Evolutionary conservation across 345 rosid genomes (phyloP), one percentile per base, ranked within the genome.

Genomic region (Draba incana): DNA sequence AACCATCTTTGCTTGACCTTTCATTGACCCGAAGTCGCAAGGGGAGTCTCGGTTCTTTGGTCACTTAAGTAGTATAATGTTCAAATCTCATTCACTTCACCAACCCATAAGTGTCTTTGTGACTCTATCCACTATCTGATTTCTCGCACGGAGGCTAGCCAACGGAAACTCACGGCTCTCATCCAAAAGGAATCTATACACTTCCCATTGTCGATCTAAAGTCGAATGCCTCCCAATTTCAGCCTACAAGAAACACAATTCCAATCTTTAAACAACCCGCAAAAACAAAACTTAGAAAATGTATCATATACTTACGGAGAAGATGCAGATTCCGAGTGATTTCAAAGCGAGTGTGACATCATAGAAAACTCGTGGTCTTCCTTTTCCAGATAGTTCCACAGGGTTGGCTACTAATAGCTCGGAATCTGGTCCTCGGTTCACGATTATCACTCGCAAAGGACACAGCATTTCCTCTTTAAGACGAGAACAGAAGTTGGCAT

Each of bases 321-420:
- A 89, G 64, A 89, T 80, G 79, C 96, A 84, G 62, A 87, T 76
- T 67, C 84, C 85, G 2, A 87, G 81, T 13, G 76, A 60, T 77
- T 86, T 85, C 54, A 85, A 78, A 28, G 96, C 87, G 54, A 80
- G 75, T 8, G 90, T 89, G 41, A 89, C 82, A 65, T 89, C 88
- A 8, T 82, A 82, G 80, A 89, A 85, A 51, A 87, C 96, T 9
- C 90, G 82, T 8, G 96, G 92, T 66, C 96, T 82, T 80, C 92
- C 92, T 46, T 76, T 87, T 11, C 90, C 90, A 24, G 87, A 89
- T 45, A 83, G 61, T 69, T 89, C 92, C n/a, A 84, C 92, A 16
- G 90, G 96, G 77, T 89, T 84, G 6, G 92, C 90, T 33, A 85
- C 85, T 68, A 87, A 35, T 11, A 89, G 85, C 71, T 89, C 92